A percentile compares a stretch with the other conserved stretches of the same genome.
phyloP scores from a whole-genome alignment of 2,329 filamentous ascomycete species.

The Aspergillus sp. region DNA sequence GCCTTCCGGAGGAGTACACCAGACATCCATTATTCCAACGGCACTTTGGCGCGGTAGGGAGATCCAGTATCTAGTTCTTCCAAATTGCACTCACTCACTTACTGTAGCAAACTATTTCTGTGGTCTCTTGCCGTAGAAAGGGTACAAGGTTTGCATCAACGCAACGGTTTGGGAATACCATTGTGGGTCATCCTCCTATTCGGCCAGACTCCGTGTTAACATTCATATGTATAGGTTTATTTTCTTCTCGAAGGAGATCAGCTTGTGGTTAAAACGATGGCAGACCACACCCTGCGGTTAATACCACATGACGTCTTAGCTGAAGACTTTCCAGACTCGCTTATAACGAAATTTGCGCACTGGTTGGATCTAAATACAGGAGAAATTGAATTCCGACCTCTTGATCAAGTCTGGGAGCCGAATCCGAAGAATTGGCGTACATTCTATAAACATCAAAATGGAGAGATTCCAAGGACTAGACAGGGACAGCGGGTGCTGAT shows the following conservation, averaged over 20 bases:
- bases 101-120: conserved; percentile 26
- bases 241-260: conserved; percentile 20
- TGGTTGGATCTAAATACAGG: conserved; percentile 44
- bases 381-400: conserved; percentile 31
- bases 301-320: conserved; percentile 29
- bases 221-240: conserved; percentile 21
- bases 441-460: conserved; percentile 20
- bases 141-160: conserved; percentile 38
- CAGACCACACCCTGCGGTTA: conserved; percentile 15
- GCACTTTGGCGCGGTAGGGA: conserved; percentile 11
- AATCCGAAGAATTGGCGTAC: conserved; percentile 25
- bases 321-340: conserved; percentile 30
- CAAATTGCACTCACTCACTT: background rate
- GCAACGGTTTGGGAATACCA: conserved; percentile 23
- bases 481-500: conserved; percentile 26
- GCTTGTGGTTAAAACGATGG: conserved; percentile 11
- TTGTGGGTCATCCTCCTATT: conserved; percentile 13
- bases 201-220: background rate
- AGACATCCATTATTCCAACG: conserved; percentile 6
- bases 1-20: conserved; percentile 14
- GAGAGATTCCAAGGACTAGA: conserved; percentile 1
- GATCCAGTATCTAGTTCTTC: background rate
- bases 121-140: conserved; percentile 32
- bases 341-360: conserved; percentile 46
- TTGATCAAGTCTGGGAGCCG: conserved; percentile 27